Evolutionary conservation across 352 stramenopile species (phyloP).

Genomic region (Hyaloperonospora brassicae): DNA sequence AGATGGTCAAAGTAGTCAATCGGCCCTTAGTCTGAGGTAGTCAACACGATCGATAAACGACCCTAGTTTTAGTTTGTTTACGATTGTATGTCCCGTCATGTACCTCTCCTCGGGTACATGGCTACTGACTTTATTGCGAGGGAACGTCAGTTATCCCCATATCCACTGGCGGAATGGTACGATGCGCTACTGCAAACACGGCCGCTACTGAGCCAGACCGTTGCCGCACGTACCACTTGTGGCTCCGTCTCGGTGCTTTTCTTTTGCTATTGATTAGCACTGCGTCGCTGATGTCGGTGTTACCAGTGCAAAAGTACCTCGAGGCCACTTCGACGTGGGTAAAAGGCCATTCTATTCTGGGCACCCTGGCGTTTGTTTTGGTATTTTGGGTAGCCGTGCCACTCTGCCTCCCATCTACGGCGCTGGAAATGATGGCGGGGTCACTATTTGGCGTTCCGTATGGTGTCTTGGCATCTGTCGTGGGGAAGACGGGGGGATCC

Average conservation of each 20-base stretch:
- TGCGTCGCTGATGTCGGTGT: constrained; percentile 25
- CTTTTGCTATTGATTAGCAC: constrained; percentile 8
- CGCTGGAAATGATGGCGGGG: constrained; percentile 54
- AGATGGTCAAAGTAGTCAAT: no score
- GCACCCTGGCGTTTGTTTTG: constrained; percentile 39
- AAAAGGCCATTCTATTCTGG: constrained; percentile 36
- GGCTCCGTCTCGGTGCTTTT: constrained; percentile 21
- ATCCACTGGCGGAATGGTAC: no score
- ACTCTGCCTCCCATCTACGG: constrained; percentile 57
- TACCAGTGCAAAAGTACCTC: constrained; percentile 46
- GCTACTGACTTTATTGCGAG: no score
- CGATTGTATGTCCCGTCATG: no score
- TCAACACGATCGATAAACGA: no score
- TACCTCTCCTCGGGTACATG: no score
- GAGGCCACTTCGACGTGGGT: constrained; percentile 41
- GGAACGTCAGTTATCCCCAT: no score
- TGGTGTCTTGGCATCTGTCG: constrained; percentile 44
- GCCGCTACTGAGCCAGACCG: no score
- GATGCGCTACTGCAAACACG: no score
- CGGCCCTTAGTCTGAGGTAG: no score
- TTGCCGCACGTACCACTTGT: constrained; percentile 9
- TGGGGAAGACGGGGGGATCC: constrained; percentile 66
- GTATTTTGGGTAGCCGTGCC: constrained; percentile 62
- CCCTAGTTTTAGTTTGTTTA: no score
- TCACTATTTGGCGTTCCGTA: constrained; percentile 55